Base-by-base conservation (phyloP, 148 eudicot species). In the Linanthus parryae region DNA sequence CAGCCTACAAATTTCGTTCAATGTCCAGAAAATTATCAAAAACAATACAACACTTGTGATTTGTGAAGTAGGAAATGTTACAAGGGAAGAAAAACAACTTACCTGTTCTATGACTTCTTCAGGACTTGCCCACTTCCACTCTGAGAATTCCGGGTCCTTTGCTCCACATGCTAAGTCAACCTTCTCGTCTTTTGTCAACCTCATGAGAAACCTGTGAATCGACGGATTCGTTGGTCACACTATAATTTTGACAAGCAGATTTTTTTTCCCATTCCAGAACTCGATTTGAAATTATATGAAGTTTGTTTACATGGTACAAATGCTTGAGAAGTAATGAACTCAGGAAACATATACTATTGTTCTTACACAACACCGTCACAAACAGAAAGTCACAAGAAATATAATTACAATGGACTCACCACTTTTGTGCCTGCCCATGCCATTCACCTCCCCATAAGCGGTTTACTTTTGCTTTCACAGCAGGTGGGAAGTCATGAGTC, bases 381-480 rank as follows among this genome's bases (percentile, higher is more conserved):
- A n/a, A n/a, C n/a, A n/a, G n/a, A 39, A 15, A 2, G 44, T 39
- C 3, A 39, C 15, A 39, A 7, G 19, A 39, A 2, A 37, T 40
- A 22, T 18, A 46, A 8, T 18, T 31, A 52, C 13, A 63, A 1
- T 38, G 19, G 8, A 51, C 73, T 56, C 56, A 90, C 97, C 97
- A 91, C 56, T 91, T 91, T 56, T 91, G 97, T 53, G 95, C 94
- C 62, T 86, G 97, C 6, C 97, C 97, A 58, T 91, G 95, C 97
- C 97, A 91, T 86, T 86, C 95, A 19, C 97, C 95, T 53, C 94
- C 84, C 97, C 97, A 91, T 14, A 86, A 66, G 43, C 97, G 97
- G 66, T 84, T 91, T 49, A 91, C 95, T 72, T 91, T 91, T 37
- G 97, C 86, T 74, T 86, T 91, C 40, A 91, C 97, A 57, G 95